A percentile compares a stretch with the other conserved stretches of the same genome.
Conservation (phyloP, 2,329 filamentous ascomycete genomes). For the Clarireedia paspali region DNA sequence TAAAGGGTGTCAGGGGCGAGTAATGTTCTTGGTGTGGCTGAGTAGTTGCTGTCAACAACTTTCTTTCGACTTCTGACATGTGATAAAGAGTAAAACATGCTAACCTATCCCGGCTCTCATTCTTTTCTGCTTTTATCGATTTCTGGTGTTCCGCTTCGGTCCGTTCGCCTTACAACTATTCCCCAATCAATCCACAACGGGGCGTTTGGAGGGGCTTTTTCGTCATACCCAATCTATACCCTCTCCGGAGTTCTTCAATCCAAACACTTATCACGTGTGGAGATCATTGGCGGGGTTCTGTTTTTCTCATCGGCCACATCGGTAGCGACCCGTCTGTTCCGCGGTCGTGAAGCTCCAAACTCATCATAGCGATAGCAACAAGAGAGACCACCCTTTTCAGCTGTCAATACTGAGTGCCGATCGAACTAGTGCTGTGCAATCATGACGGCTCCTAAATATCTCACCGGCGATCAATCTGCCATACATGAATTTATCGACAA, state of each 20-base stretch:
- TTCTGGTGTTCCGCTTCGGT: not conserved
- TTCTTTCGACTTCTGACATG: no score
- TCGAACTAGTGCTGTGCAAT: not conserved
- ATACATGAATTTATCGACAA: slow-evolving; percentile 79
- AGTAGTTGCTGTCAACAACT: no score
- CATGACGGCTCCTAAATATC: slow-evolving; percentile 42
- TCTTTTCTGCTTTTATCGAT: not conserved
- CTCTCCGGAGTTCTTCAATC: not conserved
- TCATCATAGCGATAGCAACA: not conserved
- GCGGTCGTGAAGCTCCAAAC: not conserved
- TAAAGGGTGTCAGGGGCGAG: no score
- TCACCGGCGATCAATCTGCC: slow-evolving; percentile 70
- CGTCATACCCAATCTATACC: slow-evolving; percentile 1
- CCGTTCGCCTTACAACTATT: not conserved
- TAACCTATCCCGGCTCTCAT: not conserved
- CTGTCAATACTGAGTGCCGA: not conserved
- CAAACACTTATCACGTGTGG: not conserved
- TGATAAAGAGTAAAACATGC: not conserved
- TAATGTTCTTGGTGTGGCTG: no score
- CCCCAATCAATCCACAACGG: not conserved
- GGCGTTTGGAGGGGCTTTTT: not conserved
- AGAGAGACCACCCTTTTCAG: not conserved
- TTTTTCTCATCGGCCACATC: not conserved
- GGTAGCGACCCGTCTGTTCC: not conserved
- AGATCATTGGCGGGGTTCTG: not conserved